Base-by-base conservation (phyloP, 805 yeast species). In the Ogataea haglerorum region DNA sequence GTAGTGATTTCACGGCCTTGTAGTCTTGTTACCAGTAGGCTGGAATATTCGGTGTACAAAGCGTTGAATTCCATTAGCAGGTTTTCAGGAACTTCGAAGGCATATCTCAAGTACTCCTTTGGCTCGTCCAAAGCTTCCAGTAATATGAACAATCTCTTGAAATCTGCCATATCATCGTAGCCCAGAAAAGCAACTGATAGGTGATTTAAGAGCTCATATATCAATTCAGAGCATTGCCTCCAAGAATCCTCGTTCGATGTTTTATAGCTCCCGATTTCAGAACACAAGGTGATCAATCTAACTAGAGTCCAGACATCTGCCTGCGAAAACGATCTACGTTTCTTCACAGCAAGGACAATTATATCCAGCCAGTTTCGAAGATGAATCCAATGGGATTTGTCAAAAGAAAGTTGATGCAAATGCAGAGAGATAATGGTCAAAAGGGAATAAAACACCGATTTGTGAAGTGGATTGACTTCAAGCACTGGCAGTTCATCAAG, bases 321-420 rank as follows among this genome's bases (percentile, higher is more conserved):
- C 27, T 45, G 42, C 8, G 28, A 21, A 10, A 51, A 36, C 7
- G 39, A 47, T 2, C 30, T 25, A 10, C 42, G 46, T 3, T 35
- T 3, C 10, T 38, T 35, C 2, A 47, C 15, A 10, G 45, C 38
- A 10, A 34, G 24, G 4, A 35, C 6, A 4, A 57, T 34, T 6
- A 49, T 43, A 3, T 24, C 18, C 16, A 58, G 21, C 65, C 65
- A 60, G 23, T 50, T 52, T 7, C 35, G 35, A 3, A 60, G 21
- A 40, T 57, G 60, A 16, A 52, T 34, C 64, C 64, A 59, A 35
- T 57, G 55, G 10, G 16, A 18, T 6, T 4, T 6, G 14, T 54
- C 43, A 1, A 15, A 6, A 4, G 35, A 2, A 2, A 56, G 36
- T 12, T 23, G 21, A 1, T 40, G 40, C 5, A 43, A 38, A 42